Conservation (phyloP, 2,329 filamentous ascomycete genomes). For the Colletotrichum sp. region DNA sequence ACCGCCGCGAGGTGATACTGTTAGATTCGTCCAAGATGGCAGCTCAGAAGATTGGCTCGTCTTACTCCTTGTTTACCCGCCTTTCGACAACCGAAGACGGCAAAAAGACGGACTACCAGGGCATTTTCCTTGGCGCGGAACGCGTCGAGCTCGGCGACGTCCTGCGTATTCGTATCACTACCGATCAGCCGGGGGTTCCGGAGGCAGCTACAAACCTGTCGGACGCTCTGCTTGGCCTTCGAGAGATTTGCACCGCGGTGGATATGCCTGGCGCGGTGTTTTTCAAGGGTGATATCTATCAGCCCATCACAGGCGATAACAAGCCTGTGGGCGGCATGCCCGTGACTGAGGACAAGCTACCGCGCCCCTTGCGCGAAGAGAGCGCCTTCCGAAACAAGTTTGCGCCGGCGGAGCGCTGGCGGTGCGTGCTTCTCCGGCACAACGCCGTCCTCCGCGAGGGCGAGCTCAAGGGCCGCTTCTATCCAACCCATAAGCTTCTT, state of each 20-base stretch:
- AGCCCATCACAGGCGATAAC: conserved; percentile 31
- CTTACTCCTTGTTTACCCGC: conserved; percentile 53
- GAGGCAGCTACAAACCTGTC: conserved; percentile 25
- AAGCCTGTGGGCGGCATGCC: conserved; percentile 25
- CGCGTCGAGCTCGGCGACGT: conserved; percentile 53
- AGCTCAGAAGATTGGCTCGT: conserved; percentile 52
- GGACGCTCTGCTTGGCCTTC: conserved; percentile 41
- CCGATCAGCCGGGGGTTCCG: conserved; percentile 29
- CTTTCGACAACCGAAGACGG: conserved; percentile 33
- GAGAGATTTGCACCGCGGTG: conserved; percentile 41
- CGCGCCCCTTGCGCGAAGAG: conserved; percentile 45
- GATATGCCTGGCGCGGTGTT: conserved; percentile 40
- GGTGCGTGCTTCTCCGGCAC: conserved; percentile 46
- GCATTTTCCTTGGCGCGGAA: conserved; percentile 57
- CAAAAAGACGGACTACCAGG: conserved; percentile 45
- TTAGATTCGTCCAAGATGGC: conserved; percentile 59
- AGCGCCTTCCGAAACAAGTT: conserved; percentile 43
- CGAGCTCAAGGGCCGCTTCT: conserved; percentile 61
- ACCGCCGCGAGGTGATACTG: conserved; percentile 45
- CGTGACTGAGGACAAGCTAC: conserved; percentile 41
- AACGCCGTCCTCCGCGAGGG: conserved; percentile 52
- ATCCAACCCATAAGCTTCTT: conserved; percentile 59
- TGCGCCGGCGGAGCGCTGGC: conserved; percentile 37
- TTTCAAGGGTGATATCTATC: conserved; percentile 47
- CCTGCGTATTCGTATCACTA: conserved; percentile 49